These are phyloP conservation scores for Neurospora tetraspora DNA, from an alignment of 495 filamentous ascomycete species.

Conservation along the genomic window DNA sequence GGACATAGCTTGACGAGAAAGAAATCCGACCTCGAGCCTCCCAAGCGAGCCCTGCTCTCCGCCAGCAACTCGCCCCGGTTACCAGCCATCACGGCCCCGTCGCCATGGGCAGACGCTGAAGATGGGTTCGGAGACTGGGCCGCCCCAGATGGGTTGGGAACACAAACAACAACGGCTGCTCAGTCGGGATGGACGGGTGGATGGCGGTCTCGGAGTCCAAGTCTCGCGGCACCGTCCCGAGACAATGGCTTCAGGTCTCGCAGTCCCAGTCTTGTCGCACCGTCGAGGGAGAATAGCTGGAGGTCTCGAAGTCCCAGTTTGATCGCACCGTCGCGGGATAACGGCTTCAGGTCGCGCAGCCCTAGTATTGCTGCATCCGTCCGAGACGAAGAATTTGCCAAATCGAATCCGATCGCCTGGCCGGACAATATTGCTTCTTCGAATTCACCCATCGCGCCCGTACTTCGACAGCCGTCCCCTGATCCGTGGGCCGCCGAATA, in stretches of 20 bases:
- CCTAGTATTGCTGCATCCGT: constrained; percentile 22
- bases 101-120: constrained; percentile 38
- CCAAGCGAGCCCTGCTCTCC: constrained; percentile 35
- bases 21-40: constrained; percentile 32
- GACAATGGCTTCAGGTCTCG: constrained; percentile 17
- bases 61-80: constrained; percentile 21
- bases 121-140: constrained; percentile 34
- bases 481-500: constrained; percentile 39
- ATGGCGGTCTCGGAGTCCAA: constrained; percentile 22
- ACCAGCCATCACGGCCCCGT: constrained; percentile 20
- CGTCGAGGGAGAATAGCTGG: constrained; percentile 27
- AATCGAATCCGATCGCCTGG: constrained; percentile 29
- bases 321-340: constrained; percentile 13
- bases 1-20: constrained; percentile 19
- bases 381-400: constrained; percentile 19
- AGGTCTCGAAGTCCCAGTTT: constrained; percentile 21
- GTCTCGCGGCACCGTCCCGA: constrained; percentile 20
- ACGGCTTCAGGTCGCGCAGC: constrained; percentile 8
- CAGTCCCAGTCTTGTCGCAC: constrained; percentile 21
- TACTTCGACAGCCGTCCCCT: constrained; percentile 39
- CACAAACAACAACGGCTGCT: neutral
- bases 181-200: constrained; percentile 29
- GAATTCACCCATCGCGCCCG: constrained; percentile 14
- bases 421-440: constrained; percentile 28
- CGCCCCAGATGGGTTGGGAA: constrained; percentile 10